Percentiles rank a stretch among this genome's conserved stretches.
Evolutionary conservation across 1,284 basidiomycete species (phyloP).

Genomic region (Leccinum fallax): DNA sequence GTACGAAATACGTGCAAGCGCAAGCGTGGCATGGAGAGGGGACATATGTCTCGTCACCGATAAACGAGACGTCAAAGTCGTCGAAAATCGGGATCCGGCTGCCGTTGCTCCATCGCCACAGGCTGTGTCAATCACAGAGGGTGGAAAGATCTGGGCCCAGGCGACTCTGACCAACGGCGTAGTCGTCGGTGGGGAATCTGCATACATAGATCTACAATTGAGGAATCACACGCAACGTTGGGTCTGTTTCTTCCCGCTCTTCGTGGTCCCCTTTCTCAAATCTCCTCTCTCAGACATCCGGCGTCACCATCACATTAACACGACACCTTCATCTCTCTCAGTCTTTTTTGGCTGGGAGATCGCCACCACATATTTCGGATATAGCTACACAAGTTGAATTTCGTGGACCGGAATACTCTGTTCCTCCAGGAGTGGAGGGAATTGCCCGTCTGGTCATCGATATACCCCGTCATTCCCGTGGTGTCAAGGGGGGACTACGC

Average conservation of each 20-base stretch:
- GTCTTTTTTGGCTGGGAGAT: slow-evolving; percentile 41
- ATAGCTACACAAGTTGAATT: slow-evolving; percentile 68
- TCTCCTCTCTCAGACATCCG: slow-evolving; percentile 54
- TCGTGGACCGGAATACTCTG: slow-evolving; percentile 68
- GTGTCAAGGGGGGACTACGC: slow-evolving; percentile 56
- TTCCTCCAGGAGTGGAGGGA: slow-evolving; percentile 71
- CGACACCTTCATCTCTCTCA: slow-evolving; percentile 60
- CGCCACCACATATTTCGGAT: slow-evolving; percentile 54
- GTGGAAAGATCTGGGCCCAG: slow-evolving; percentile 76
- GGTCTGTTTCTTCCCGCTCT: slow-evolving; percentile 41
- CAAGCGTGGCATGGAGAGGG: slow-evolving; percentile 71
- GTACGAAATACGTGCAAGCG: slow-evolving; percentile 72
- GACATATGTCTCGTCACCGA: slow-evolving; percentile 66
- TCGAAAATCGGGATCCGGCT: slow-evolving; percentile 53
- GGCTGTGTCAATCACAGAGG: slow-evolving; percentile 67
- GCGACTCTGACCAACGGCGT: slow-evolving; percentile 63
- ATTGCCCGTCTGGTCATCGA: slow-evolving; percentile 76
- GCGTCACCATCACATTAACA: slow-evolving; percentile 58
- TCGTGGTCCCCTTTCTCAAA: slow-evolving; percentile 3
- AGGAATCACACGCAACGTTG: slow-evolving; percentile 79
- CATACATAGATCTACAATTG: slow-evolving; percentile 71
- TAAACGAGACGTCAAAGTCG: slow-evolving; percentile 61
- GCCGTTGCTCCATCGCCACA: slow-evolving; percentile 47
- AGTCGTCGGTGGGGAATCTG: slow-evolving; percentile 65
- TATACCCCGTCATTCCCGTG: slow-evolving; percentile 62